These are phyloP conservation scores for Morella rubra DNA, from an alignment of 306 rosid genomes.

Conservation along the genomic window DNA sequence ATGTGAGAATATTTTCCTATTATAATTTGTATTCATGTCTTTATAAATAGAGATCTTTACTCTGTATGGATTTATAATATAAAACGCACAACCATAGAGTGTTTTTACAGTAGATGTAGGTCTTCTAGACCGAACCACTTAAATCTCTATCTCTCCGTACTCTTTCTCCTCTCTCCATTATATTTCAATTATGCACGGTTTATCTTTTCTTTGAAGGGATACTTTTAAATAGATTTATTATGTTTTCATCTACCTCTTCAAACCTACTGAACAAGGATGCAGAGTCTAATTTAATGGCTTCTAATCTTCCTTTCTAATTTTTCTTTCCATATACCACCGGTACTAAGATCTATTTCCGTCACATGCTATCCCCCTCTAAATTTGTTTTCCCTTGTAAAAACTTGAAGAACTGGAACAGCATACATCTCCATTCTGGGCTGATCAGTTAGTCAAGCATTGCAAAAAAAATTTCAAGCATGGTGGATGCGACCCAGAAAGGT, in stretches of 20 bases:
- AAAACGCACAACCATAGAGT: too few species aligned
- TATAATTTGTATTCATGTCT: too few species aligned
- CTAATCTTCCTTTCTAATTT: background rate
- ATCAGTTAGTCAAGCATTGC: background rate
- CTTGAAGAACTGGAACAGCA: background rate
- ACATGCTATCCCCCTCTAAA: background rate
- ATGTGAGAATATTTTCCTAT: too few species aligned
- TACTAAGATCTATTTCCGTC: constrained; percentile 6
- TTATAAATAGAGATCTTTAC: too few species aligned
- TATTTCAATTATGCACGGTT: too few species aligned
- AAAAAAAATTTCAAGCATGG: background rate
- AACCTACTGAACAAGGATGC: background rate
- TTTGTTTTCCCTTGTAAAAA: background rate
- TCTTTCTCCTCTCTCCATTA: too few species aligned
- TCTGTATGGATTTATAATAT: too few species aligned
- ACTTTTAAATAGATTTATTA: too few species aligned
- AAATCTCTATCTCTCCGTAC: too few species aligned
- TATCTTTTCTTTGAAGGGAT: too few species aligned
- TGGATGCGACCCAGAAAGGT: background rate
- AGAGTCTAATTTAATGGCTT: background rate
- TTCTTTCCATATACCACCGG: background rate
- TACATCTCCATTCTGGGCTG: background rate
- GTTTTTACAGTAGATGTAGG: too few species aligned
- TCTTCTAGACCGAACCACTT: too few species aligned
- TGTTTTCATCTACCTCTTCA: background rate